Conservation (phyloP, 2,329 filamentous ascomycete genomes). For the Neopestalotiopsis rosae region DNA sequence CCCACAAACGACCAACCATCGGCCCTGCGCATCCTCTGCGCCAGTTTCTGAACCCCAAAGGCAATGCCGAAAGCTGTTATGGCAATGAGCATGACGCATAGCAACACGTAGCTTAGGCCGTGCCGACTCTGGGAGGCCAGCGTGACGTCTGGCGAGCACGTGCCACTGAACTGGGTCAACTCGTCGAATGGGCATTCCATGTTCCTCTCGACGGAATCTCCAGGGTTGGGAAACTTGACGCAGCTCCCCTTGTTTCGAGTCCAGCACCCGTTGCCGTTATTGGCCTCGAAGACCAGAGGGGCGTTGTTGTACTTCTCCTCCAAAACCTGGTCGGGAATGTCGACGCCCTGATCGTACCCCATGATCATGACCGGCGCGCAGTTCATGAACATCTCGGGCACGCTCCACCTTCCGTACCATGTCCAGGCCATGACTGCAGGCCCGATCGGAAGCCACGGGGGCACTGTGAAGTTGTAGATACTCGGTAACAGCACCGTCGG, state of each 20-base stretch:
- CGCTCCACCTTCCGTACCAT: conserved; percentile 71
- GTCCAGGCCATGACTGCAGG: conserved; percentile 87
- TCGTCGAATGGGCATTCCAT: conserved; percentile 31
- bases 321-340: neutral
- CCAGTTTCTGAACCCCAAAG: neutral
- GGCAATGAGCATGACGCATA: neutral
- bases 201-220: conserved; percentile 58
- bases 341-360: conserved; percentile 56
- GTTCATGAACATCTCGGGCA: conserved; percentile 98
- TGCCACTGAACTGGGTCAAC: neutral
- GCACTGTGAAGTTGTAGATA: conserved; percentile 74
- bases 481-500: conserved; percentile 52
- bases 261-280: conserved; percentile 59
- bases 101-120: neutral
- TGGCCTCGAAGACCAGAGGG: conserved; percentile 78
- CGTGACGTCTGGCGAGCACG: neutral
- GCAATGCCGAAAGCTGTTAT: neutral
- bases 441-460: conserved; percentile 72
- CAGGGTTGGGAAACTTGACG: conserved; percentile 71
- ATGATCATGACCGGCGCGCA: conserved; percentile 78
- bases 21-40: neutral
- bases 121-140: neutral
- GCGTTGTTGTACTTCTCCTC: conserved; percentile 55
- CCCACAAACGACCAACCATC: no score
- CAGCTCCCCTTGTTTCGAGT: conserved; percentile 57